Base-by-base conservation (phyloP, 805 yeast genomes). In the Scheffersomyces spartinae region DNA sequence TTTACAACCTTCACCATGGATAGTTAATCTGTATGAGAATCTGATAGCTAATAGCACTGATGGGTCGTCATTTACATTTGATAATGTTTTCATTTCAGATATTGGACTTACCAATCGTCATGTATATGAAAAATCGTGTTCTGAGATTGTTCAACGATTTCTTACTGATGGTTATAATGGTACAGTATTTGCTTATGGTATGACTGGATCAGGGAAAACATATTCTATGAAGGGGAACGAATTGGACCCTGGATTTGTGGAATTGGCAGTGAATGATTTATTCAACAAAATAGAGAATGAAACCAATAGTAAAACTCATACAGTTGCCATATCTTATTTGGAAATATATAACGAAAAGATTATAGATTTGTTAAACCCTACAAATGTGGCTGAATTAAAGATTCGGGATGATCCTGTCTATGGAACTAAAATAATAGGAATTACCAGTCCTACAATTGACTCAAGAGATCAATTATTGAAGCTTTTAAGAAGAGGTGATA, bases 131-230 rank as follows among this genome's bases (percentile, higher is more conserved):
- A 47, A 49, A 9, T 57, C 55, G 61, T 25, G 93, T 71, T 24
- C 62, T 43, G 37, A 71, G 60, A 18, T 64, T 66, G 48, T 74
- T 64, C 19, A 55, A 43, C 34, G 70, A 64, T 45, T 72, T 69
- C 33, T 63, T 64, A 39, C 48, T 22, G 74, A 74, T 9, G 95
- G 95, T 0, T 86, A 55, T 48, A 84, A 84, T 42, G 86, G 86
- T 9, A 85, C 95, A 0, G 72, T 86, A 1, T 84, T 88, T 47
- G 96, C 97, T 0, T 84, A 84, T 42, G 95, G 95, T 18, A 81
- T 81, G 84, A 84, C 95, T 0, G 95, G 95, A 0, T 78, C 93
- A 1, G 95, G 95, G 7, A 84, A 84, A 49, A 84, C 95, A 0
- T 74, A 69, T 44, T 71, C 94, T 2, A 84, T 84, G 94, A 76